A percentile compares a stretch with the other conserved stretches of the same genome.
Conservation (phyloP, 140 eudicot species). For the Anethum foeniculum region DNA sequence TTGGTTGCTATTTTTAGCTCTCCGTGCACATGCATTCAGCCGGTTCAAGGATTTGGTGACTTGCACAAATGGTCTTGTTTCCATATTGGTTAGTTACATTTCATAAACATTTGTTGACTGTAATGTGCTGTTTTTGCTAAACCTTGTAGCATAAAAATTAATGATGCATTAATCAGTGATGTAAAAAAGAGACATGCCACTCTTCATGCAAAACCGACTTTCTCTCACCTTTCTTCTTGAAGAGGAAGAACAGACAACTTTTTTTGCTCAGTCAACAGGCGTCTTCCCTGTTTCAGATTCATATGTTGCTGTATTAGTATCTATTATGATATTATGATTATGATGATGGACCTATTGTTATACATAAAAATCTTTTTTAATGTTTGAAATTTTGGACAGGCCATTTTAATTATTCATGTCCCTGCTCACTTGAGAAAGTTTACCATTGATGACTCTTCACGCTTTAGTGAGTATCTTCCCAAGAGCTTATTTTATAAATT, state of each 20-base stretch:
- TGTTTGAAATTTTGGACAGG: constrained; percentile 41
- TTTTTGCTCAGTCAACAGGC: neutral
- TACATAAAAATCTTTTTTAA: neutral
- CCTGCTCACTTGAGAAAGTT: constrained; percentile 69
- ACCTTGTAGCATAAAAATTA: neutral
- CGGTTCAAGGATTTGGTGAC: constrained; percentile 80
- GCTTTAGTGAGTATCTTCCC: constrained; percentile 47
- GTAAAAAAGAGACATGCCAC: neutral
- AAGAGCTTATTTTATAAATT: neutral
- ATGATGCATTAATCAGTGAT: neutral
- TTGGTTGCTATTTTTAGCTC: constrained; percentile 87
- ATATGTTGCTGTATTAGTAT: neutral
- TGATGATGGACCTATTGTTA: neutral
- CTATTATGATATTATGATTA: neutral
- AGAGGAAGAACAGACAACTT: neutral
- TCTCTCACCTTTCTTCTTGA: neutral
- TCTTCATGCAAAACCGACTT: neutral
- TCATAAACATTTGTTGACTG: neutral
- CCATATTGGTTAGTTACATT: constrained; percentile 69
- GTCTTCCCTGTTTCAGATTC: neutral
- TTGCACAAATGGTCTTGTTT: constrained; percentile 77
- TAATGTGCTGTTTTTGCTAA: neutral
- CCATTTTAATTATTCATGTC: constrained; percentile 72
- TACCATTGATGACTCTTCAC: constrained; percentile 41
- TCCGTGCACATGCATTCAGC: constrained; percentile 74